A percentile compares a stretch with the other conserved stretches of the same genome.
Evolutionary conservation across 176 grass and related monocot genomes (phyloP).

Genomic region (Leersia perrieri): DNA sequence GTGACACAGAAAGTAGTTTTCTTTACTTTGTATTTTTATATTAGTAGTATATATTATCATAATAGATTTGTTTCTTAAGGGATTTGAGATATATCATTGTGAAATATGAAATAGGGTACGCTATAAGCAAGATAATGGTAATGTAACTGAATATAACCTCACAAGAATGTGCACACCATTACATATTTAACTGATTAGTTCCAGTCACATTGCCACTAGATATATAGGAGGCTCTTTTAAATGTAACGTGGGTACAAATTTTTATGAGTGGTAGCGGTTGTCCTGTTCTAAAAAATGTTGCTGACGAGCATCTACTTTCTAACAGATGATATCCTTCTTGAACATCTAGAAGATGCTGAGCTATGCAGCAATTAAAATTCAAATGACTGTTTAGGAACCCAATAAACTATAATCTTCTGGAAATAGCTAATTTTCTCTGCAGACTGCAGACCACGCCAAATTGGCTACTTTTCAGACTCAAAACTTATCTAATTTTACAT

Average conservation of each 20-base stretch:
- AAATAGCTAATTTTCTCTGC: neutral
- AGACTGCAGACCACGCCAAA: neutral
- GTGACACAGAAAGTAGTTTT: too few relatives aligned
- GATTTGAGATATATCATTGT: too few relatives aligned
- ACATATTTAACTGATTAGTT: too few relatives aligned
- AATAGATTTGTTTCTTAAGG: too few relatives aligned
- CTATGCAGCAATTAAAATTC: neutral
- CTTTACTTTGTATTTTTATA: too few relatives aligned
- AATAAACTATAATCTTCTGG: neutral
- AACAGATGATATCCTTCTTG: neutral
- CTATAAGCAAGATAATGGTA: too few relatives aligned
- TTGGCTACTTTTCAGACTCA: conserved; percentile 1
- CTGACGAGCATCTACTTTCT: neutral
- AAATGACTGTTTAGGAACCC: neutral
- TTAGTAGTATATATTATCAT: too few relatives aligned
- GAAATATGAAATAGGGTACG: too few relatives aligned
- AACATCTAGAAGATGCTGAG: neutral
- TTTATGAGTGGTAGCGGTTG: neutral
- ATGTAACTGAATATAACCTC: too few relatives aligned
- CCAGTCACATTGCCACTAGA: too few relatives aligned
- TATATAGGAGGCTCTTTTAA: neutral
- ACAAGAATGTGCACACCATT: too few relatives aligned
- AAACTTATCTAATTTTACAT: neutral
- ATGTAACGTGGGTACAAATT: neutral
- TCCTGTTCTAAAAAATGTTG: neutral